These are phyloP conservation scores for Xylariales sp. DNA, from an alignment of 2,329 filamentous ascomycete species.

Conservation along the genomic window DNA sequence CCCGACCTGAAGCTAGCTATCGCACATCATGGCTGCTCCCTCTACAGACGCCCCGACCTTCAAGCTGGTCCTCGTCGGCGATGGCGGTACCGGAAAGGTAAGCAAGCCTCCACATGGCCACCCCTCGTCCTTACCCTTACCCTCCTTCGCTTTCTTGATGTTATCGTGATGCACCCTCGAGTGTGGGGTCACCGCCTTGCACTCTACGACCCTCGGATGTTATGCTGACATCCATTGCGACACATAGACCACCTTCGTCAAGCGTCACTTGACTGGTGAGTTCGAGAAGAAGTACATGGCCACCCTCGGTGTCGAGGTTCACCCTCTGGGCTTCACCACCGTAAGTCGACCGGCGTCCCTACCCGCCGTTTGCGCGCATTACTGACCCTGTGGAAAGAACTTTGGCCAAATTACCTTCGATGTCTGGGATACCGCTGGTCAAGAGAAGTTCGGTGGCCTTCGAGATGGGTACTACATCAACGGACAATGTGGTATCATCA, in stretches of 20 bases:
- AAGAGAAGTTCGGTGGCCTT: slow-evolving; percentile 99
- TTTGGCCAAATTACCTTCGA: slow-evolving; percentile 96
- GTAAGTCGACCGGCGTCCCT: slow-evolving; percentile 54
- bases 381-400: slow-evolving; percentile 53
- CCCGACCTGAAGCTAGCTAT: slow-evolving; percentile 24
- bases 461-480: slow-evolving; percentile 99
- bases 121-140: slow-evolving; percentile 12
- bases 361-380: slow-evolving; percentile 15
- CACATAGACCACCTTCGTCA: slow-evolving; percentile 94
- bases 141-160: slow-evolving; percentile 10
- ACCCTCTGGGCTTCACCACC: slow-evolving; percentile 95
- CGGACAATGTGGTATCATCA: slow-evolving; percentile 99
- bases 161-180: too few relatives aligned
- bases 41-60: slow-evolving; percentile 68
- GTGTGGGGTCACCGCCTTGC: slow-evolving; percentile 2
- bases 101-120: slow-evolving; percentile 30
- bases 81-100: slow-evolving; percentile 99
- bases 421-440: slow-evolving; percentile 97
- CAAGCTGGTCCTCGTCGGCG: slow-evolving; percentile 99
- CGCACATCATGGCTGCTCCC: slow-evolving; percentile 61
- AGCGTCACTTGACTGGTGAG: slow-evolving; percentile 99
- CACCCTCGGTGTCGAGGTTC: slow-evolving; percentile 98
- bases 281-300: slow-evolving; percentile 99
- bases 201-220: slow-evolving; percentile 4
- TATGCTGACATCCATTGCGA: slow-evolving; percentile 16